Base-by-base conservation (phyloP, 805 yeast genomes). In the Teunomyces panamensis region DNA sequence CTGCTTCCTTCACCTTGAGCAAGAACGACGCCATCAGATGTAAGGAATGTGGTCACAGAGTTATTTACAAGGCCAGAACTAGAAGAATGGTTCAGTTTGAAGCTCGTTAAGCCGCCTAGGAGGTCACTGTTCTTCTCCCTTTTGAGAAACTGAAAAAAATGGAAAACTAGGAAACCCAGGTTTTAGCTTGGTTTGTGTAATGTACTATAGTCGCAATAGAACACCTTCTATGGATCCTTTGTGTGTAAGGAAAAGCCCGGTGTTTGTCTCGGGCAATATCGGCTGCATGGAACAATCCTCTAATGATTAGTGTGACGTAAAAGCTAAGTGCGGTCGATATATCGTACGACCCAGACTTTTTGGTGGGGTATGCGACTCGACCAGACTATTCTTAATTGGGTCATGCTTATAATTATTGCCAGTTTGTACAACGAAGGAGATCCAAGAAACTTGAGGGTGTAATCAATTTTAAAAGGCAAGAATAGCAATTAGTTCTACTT, bases 21-120 rank as follows among this genome's bases (percentile, higher is more conserved):
- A 89, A 92, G 72, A 89, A 87, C 57, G 99, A 94, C 68, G 96
- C 98, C 28, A 96, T 94, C 55, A 87, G 98, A 75, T 94, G 99
- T 74, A 91, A 90, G 72, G 96, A 91, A 58, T 94, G 99, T 72
- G 99, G 99, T 54, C 98, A 94, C 74, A 86, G 99, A 74, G 97
- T 94, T 51, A 76, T 94, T 53, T 89, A 92, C 76, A 94, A 94
- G 76, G 96, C 97, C 52, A 86, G 99, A 76, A 92, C 98, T 43
- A 88, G 91, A 78, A 83, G 98, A 76, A 89, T 92, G 96, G 95
- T 80, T 49, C 79, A 74, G 68, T 78, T 68, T 49, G 75, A 73
- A 58, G 73, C 73, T 29, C 66, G 75, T 56, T 72, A 60, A 42
- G 6, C 5, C 13, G 24, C 24, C 6, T 20, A 20, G 24, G 24